Base-by-base conservation (phyloP, 176 grass and related monocot genomes). In the Oryza coarctata region DNA sequence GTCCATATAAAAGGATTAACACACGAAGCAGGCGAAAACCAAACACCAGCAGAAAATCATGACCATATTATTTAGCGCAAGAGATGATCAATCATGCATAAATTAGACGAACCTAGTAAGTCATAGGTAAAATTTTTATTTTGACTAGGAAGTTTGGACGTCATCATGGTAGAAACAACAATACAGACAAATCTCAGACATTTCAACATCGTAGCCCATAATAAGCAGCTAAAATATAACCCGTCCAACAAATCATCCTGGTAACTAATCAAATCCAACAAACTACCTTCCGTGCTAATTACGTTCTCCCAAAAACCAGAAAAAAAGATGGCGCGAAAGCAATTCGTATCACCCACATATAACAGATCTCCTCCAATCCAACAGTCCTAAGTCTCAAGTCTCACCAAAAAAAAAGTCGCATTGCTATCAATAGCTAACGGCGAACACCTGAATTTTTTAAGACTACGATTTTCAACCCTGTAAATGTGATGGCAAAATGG, bases 151-250 rank as follows among this genome's bases (percentile, higher is more conserved):
- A 77, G 26, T 55, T 82, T 71, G 67, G 65, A 71, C 55, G 22
- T 77, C 29, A 33, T 50, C 74, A 32, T 22, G 55, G 33, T 41
- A 58, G 72, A 62, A 73, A 64, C 23, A 63, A 49, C 11, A 7
- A 34, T 55, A 64, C 55, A 2, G 3, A 82, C 34, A 77, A 77
- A 38, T 57, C 0, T 3, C 3, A 33, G 34, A 33, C 27, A 63
- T 15, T 70, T 81, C 6, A 31, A 47, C 25, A 70, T 68, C 62
- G 18, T 35, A 70, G 27, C 26, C 35, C 17, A 36, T 36, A 89
- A 63, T 55, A 89, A 85, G 66, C 31, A 76, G 65, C 82, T 85
- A 88, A 65, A 76, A 64, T 34, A 47, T 55, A 85, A 58, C 15
- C 12, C 9, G 35, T 33, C 65, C 9, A 34, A 22, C 62, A 64